Evolutionary conservation across 1,139 yeast species (phyloP).

Genomic region (Magnusiomyces fungicola): DNA sequence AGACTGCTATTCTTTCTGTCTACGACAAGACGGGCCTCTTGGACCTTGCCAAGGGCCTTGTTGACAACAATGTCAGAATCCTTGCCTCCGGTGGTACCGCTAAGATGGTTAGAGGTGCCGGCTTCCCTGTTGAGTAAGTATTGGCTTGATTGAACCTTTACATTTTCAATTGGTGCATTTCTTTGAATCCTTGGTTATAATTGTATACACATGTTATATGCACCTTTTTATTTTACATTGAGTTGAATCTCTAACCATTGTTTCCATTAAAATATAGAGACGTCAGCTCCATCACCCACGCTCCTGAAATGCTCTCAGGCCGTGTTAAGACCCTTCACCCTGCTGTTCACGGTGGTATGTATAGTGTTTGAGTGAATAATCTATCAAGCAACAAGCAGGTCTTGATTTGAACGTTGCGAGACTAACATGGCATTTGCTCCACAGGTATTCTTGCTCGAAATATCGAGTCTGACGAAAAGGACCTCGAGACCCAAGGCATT

Average conservation of each 20-base stretch:
- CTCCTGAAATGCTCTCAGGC: constrained; percentile 98
- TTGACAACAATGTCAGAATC: constrained; percentile 78
- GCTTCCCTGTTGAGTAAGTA: constrained; percentile 75
- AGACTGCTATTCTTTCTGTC: constrained; percentile 93
- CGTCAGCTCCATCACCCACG: constrained; percentile 89
- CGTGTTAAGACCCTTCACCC: constrained; percentile 98
- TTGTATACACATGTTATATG: background rate
- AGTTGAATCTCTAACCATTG: background rate
- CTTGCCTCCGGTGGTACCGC: constrained; percentile 98
- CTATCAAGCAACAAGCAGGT: no score
- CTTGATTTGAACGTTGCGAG: no score
- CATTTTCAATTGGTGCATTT: background rate
- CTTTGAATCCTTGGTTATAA: background rate
- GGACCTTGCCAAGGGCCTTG: constrained; percentile 92
- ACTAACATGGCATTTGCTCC: background rate
- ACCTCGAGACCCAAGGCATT: constrained; percentile 78
- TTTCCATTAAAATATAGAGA: constrained; percentile 41
- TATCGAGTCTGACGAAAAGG: constrained; percentile 82
- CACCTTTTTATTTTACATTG: background rate
- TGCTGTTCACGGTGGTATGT: constrained; percentile 87
- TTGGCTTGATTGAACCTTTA: no score
- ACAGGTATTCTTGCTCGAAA: constrained; percentile 75
- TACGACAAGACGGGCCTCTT: constrained; percentile 94
- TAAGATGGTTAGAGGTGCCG: constrained; percentile 88
- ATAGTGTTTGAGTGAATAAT: no score